Percentiles rank a stretch among this genome's conserved stretches.
phyloP scores from a whole-genome alignment of 768 basidiomycete species.

The Fibroporia radiculosa region DNA sequence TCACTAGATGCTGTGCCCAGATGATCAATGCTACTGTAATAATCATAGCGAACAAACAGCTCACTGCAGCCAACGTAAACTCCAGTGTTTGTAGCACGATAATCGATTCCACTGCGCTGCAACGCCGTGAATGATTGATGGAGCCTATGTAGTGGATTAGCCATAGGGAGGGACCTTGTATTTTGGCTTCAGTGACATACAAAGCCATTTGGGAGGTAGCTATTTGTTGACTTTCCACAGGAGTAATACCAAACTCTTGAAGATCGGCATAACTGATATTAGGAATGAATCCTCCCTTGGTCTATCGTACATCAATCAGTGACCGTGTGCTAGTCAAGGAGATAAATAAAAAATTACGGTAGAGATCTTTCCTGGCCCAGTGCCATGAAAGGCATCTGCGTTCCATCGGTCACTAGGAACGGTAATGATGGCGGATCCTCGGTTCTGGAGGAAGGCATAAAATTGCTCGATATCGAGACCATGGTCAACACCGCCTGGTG shows the following conservation, averaged over 20 bases:
- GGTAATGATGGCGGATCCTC: slow-evolving; percentile 1
- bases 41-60: background rate
- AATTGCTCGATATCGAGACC: slow-evolving; percentile 6
- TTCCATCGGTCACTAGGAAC: slow-evolving; percentile 8
- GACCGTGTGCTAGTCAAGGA: background rate
- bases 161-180: background rate
- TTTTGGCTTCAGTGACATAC: background rate
- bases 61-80: slow-evolving; percentile 10
- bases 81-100: slow-evolving; percentile 12
- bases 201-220: slow-evolving; percentile 5
- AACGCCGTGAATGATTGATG: slow-evolving; percentile 16
- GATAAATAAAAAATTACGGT: slow-evolving; percentile 1
- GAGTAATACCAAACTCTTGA: slow-evolving; percentile 15
- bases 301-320: slow-evolving; percentile 1
- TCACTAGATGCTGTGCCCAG: background rate
- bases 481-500: slow-evolving; percentile 6
- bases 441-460: slow-evolving; percentile 3
- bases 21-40: background rate
- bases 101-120: slow-evolving; percentile 13
- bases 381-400: slow-evolving; percentile 7
- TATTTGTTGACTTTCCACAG: slow-evolving; percentile 11
- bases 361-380: slow-evolving; percentile 5
- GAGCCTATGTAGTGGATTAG: slow-evolving; percentile 4
- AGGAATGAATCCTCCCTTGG: slow-evolving; percentile 7
- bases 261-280: slow-evolving; percentile 5